Percentiles rank a stretch among this genome's conserved stretches.
Evolutionary conservation across 345 rosid species (phyloP).

Genomic region (Lagerstroemia speciosa): DNA sequence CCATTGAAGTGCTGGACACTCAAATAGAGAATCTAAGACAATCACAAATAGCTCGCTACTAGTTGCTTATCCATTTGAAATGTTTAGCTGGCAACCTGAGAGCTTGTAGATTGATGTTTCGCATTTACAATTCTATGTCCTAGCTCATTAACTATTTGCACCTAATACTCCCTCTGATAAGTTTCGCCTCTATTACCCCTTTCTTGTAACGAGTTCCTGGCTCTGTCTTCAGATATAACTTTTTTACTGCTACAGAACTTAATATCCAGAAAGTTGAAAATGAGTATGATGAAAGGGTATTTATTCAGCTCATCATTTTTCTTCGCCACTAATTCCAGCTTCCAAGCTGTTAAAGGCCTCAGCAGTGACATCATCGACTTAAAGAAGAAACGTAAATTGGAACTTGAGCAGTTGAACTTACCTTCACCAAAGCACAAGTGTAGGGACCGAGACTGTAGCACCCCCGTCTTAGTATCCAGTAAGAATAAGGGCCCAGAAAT

Average conservation of each 20-base stretch:
- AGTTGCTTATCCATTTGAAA: neutral
- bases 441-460: constrained; percentile 20
- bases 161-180: too few relatives aligned
- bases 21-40: too few relatives aligned
- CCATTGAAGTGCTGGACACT: neutral
- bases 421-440: constrained; percentile 47
- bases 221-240: too few relatives aligned
- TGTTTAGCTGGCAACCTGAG: neutral
- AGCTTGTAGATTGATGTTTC: neutral
- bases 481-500: constrained; percentile 8
- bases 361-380: constrained; percentile 11
- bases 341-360: constrained; percentile 6
- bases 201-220: too few relatives aligned
- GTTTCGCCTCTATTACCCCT: too few relatives aligned
- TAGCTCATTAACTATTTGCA: too few relatives aligned
- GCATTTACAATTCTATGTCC: neutral
- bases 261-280: neutral
- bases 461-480: constrained; percentile 5
- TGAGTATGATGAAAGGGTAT: neutral
- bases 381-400: constrained; percentile 49
- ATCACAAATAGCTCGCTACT: too few relatives aligned
- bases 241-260: too few relatives aligned
- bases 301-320: neutral
- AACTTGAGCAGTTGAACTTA: constrained; percentile 36
- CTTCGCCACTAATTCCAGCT: constrained; percentile 13